These are phyloP conservation scores for Phytophthora macrochlamydospora DNA, from an alignment of 352 stramenopile genomes.

Conservation along the genomic window DNA sequence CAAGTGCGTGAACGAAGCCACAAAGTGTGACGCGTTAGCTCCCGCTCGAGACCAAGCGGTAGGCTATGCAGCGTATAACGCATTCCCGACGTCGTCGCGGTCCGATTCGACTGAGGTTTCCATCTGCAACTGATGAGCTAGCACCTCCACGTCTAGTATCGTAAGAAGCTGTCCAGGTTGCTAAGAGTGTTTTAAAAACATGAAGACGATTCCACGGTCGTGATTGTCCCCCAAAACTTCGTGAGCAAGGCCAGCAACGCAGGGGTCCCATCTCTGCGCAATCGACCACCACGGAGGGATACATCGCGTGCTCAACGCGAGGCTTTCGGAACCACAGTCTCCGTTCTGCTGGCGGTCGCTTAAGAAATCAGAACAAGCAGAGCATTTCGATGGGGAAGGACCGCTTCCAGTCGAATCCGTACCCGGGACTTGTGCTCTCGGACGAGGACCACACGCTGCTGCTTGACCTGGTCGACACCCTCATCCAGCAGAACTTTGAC, in stretches of 20 bases:
- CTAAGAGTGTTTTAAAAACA: too few relatives aligned
- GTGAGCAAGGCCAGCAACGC: too few relatives aligned
- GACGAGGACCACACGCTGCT: slow-evolving; percentile 15
- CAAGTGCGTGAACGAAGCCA: slow-evolving; percentile 34
- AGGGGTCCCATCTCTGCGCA: neutral
- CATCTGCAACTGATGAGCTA: neutral
- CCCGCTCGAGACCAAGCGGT: slow-evolving; percentile 24
- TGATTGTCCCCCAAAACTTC: too few relatives aligned
- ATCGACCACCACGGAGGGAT: neutral
- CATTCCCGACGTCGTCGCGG: slow-evolving; percentile 21
- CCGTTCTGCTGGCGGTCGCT: neutral
- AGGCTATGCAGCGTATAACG: slow-evolving; percentile 28
- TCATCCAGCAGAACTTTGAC: slow-evolving; percentile 25
- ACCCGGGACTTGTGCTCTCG: slow-evolving; percentile 8
- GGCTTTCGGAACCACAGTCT: neutral
- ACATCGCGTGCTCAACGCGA: neutral
- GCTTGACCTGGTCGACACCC: slow-evolving; percentile 27
- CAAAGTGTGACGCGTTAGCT: slow-evolving; percentile 18
- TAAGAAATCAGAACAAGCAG: neutral
- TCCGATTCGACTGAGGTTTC: slow-evolving; percentile 8
- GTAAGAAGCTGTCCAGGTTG: too few relatives aligned
- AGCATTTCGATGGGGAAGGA: slow-evolving; percentile 8
- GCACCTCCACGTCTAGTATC: too few relatives aligned
- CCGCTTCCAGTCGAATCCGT: slow-evolving; percentile 19
- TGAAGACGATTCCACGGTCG: too few relatives aligned